Percentiles rank a stretch among this genome's conserved stretches.
Conservation (phyloP, 345 rosid species). For the Hibiscus mutabilis region DNA sequence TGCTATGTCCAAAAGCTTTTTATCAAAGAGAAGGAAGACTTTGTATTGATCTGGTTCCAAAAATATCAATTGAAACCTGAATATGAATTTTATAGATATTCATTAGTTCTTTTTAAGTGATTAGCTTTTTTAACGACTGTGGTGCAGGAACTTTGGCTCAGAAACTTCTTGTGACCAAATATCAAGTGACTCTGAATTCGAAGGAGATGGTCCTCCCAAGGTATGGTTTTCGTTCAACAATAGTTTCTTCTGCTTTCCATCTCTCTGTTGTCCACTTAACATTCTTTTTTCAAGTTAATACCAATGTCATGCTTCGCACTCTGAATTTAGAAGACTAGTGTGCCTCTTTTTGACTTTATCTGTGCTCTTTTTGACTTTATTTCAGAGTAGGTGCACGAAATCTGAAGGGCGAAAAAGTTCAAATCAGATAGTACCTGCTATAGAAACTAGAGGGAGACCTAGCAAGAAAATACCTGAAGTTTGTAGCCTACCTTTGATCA, state of each 20-base stretch:
- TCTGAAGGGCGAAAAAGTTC: conserved; percentile 19
- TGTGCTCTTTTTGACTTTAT: conserved; percentile 12
- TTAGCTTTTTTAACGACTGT: conserved; percentile 6
- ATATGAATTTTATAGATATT: not conserved
- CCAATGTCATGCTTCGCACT: conserved; percentile 4
- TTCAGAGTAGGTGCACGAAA: conserved; percentile 35
- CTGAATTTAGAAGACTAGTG: not conserved
- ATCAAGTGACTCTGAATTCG: conserved; percentile 12
- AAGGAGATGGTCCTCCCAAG: conserved; percentile 15
- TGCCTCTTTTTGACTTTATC: not conserved
- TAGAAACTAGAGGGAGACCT: conserved; percentile 19
- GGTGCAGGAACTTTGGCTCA: conserved; percentile 21
- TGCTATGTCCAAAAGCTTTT: not conserved
- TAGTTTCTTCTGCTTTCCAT: not conserved
- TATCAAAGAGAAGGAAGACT: not conserved
- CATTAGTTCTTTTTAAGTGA: not conserved
- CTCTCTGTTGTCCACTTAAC: not conserved
- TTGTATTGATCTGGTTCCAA: not conserved
- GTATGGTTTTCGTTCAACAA: conserved; percentile 25
- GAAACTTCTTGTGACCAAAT: conserved; percentile 13
- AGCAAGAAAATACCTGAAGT: conserved; percentile 16
- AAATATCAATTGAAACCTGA: not conserved
- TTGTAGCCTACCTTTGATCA: conserved; percentile 32
- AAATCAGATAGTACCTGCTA: conserved; percentile 15
- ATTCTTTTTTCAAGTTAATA: not conserved